Conservation (phyloP, 331 rosid genomes). For the Malus hybrid region DNA sequence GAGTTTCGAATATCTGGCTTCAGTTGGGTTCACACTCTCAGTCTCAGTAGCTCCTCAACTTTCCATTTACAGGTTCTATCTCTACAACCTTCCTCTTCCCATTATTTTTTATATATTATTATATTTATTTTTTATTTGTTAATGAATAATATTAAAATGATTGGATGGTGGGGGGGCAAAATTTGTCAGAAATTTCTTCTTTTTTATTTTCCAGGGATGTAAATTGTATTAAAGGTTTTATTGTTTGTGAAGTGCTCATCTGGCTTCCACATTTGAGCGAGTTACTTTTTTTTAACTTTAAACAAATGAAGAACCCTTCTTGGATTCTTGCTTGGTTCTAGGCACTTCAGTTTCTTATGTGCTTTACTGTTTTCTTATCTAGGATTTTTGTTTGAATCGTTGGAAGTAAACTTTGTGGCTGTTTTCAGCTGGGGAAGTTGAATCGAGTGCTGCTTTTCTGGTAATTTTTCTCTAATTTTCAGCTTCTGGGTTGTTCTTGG, state of each 20-base stretch:
- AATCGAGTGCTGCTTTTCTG: conserved; percentile 20
- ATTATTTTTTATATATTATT: neutral
- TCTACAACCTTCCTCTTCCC: neutral
- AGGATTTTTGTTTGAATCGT: neutral
- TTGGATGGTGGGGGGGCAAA: conserved; percentile 2
- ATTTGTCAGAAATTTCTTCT: neutral
- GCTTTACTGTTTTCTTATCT: neutral
- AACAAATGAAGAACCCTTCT: conserved; percentile 2
- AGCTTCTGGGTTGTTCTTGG: conserved; percentile 9
- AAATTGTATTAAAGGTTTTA: neutral
- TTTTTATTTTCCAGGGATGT: neutral
- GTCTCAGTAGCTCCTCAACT: neutral
- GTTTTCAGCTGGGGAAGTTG: neutral
- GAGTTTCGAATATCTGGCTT: neutral
- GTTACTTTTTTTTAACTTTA: neutral
- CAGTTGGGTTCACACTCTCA: neutral
- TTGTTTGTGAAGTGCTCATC: conserved; percentile 20
- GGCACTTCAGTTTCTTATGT: neutral
- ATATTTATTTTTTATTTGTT: neutral
- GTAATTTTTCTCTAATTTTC: neutral
- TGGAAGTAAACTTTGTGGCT: conserved; percentile 3
- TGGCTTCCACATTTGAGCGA: conserved; percentile 26
- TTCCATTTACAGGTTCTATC: conserved; percentile 8
- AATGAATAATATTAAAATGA: neutral
- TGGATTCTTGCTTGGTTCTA: conserved; percentile 10